Evolutionary conservation across 331 rosid genomes (phyloP).

Genomic region (Rhamnella rubrinervis): DNA sequence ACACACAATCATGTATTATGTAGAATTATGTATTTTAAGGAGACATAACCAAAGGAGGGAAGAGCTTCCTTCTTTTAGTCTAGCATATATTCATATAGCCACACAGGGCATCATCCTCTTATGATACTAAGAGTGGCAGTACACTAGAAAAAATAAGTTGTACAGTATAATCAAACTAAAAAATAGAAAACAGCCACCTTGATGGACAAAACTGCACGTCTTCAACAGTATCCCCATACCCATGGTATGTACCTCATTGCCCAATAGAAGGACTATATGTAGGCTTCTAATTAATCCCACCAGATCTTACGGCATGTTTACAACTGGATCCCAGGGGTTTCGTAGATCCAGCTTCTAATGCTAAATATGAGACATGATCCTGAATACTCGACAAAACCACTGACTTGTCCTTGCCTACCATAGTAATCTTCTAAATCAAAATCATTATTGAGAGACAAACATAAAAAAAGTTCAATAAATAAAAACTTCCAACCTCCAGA

Average conservation of each 20-base stretch:
- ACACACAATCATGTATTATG: too few species aligned
- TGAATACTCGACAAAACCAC: conserved; percentile 45
- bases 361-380: conserved; percentile 37
- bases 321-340: conserved; percentile 30
- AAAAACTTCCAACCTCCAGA: conserved; percentile 37
- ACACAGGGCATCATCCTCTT: not conserved
- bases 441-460: not conserved
- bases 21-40: not conserved
- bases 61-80: not conserved
- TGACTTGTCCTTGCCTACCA: conserved; percentile 39
- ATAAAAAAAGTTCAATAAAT: not conserved
- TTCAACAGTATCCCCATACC: conserved; percentile 39
- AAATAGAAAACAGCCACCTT: conserved; percentile 28
- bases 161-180: conserved; percentile 4
- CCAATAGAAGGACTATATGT: conserved; percentile 33
- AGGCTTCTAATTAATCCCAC: conserved; percentile 22
- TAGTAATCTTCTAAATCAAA: conserved; percentile 12
- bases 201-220: conserved; percentile 47
- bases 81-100: not conserved
- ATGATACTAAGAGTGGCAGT: not conserved
- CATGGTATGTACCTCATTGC: conserved; percentile 35
- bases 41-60: not conserved
- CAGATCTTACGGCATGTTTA: conserved; percentile 24
- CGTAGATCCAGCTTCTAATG: conserved; percentile 19
- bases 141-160: not conserved